A percentile compares a stretch with the other conserved stretches of the same genome.
Evolutionary conservation across 306 rosid species (phyloP).

Genomic region (Begonia fuchsioides): DNA sequence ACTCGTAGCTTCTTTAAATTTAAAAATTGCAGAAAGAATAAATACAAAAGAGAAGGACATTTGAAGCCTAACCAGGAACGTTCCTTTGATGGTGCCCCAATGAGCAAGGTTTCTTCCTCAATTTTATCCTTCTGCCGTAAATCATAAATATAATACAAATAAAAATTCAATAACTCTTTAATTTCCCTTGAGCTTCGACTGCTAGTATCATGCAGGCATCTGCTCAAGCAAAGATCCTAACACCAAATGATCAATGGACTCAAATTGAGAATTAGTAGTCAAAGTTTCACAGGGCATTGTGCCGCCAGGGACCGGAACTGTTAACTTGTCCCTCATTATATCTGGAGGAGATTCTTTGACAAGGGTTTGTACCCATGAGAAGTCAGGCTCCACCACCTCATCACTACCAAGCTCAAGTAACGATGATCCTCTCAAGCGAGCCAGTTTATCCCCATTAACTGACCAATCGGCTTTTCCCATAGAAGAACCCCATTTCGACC

Average conservation of each 20-base stretch:
- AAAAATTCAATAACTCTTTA: no score
- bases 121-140: neutral
- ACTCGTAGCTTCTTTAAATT: constrained; percentile 2
- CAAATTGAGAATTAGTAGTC: constrained; percentile 47
- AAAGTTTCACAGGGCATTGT: constrained; percentile 37
- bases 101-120: neutral
- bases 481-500: constrained; percentile 80
- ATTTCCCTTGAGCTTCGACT: constrained; percentile 1
- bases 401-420: constrained; percentile 44
- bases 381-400: constrained; percentile 76
- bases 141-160: no score
- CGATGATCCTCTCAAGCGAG: constrained; percentile 30
- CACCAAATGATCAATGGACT: constrained; percentile 63
- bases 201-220: constrained; percentile 60
- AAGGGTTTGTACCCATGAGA: constrained; percentile 80
- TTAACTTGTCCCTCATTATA: constrained; percentile 41
- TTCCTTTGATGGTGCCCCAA: constrained; percentile 8
- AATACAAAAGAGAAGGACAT: no score
- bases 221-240: constrained; percentile 90
- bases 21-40: constrained; percentile 7
- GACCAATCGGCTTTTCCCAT: constrained; percentile 64
- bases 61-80: constrained; percentile 5
- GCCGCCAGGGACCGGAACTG: constrained; percentile 25
- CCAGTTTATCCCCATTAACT: constrained; percentile 35
- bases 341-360: constrained; percentile 85